Conservation (phyloP, 352 stramenopile species). For the Globisporangium canariense region DNA sequence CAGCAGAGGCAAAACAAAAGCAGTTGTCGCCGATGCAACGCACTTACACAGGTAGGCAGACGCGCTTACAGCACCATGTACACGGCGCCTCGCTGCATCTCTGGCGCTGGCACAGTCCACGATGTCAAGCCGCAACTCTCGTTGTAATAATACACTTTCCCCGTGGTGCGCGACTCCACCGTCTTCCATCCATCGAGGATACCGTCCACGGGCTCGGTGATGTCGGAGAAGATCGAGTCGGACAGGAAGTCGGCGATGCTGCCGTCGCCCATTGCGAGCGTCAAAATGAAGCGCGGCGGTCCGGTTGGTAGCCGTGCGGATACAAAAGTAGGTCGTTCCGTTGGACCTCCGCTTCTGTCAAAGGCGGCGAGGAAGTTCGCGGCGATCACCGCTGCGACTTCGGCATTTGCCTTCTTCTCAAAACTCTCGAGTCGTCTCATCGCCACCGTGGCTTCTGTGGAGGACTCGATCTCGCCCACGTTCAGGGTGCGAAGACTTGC, state of each 20-base stretch:
- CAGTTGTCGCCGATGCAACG: neutral
- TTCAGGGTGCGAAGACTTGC: conserved; percentile 45
- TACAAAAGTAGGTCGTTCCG: conserved; percentile 15
- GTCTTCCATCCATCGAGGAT: conserved; percentile 53
- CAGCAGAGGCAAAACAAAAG: neutral
- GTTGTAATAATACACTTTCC: conserved; percentile 86
- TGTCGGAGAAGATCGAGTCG: conserved; percentile 62
- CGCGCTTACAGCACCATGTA: conserved; percentile 75
- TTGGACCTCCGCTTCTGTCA: conserved; percentile 21
- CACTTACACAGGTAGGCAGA: neutral
- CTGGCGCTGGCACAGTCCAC: conserved; percentile 65
- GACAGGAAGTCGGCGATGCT: conserved; percentile 63
- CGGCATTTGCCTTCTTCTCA: conserved; percentile 51
- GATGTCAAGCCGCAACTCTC: conserved; percentile 67
- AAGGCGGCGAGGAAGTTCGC: conserved; percentile 51
- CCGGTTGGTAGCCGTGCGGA: conserved; percentile 10
- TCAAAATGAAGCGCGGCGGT: conserved; percentile 46
- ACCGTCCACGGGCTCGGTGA: conserved; percentile 37
- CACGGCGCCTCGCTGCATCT: conserved; percentile 47
- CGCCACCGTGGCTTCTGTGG: conserved; percentile 35
- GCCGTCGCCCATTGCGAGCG: conserved; percentile 58
- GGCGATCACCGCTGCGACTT: conserved; percentile 47
- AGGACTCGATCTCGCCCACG: conserved; percentile 42
- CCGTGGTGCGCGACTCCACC: conserved; percentile 66
- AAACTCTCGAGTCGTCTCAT: conserved; percentile 51